These are phyloP conservation scores for Ulmus americana DNA, from an alignment of 331 rosid genomes.

Conservation along the genomic window DNA sequence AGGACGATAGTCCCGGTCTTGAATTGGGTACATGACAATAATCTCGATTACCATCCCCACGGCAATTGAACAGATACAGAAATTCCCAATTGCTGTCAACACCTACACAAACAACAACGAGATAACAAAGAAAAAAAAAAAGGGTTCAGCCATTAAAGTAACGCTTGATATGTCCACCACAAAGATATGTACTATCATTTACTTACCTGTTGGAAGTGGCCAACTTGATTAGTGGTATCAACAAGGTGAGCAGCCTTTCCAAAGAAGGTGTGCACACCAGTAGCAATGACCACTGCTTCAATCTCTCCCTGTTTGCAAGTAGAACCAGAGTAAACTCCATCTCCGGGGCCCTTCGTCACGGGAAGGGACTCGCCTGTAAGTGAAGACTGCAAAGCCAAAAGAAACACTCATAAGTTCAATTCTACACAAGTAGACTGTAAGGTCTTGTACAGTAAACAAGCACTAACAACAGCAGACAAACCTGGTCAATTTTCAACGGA, in stretches of 20 bases:
- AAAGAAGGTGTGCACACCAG: constrained; percentile 95
- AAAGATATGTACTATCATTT: constrained; percentile 7
- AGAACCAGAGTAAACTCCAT: constrained; percentile 96
- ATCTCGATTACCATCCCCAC: constrained; percentile 88
- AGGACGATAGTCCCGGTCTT: constrained; percentile 80
- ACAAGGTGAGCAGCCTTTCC: constrained; percentile 99
- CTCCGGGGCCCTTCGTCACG: constrained; percentile 93
- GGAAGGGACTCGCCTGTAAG: constrained; percentile 98
- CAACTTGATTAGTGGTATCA: constrained; percentile 92
- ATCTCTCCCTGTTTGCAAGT: constrained; percentile 99
- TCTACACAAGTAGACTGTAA: background rate
- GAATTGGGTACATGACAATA: constrained; percentile 95
- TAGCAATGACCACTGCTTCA: constrained; percentile 94
- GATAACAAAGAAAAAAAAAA: constrained; percentile 9
- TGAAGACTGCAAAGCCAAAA: constrained; percentile 65
- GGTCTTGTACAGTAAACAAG: constrained; percentile 3
- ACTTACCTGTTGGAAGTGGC: constrained; percentile 93
- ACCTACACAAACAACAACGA: constrained; percentile 41
- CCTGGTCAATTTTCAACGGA: constrained; percentile 94
- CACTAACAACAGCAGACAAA: constrained; percentile 14
- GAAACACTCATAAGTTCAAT: constrained; percentile 9
- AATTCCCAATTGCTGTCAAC: constrained; percentile 95
- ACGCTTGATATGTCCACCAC: background rate
- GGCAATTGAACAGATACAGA: constrained; percentile 95
- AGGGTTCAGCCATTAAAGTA: constrained; percentile 7